Percentiles rank a stretch among this genome's conserved stretches.
Evolutionary conservation across 225 moss, liverwort and hornwort genomes (phyloP).

Genomic region (Climacium dendroides): DNA sequence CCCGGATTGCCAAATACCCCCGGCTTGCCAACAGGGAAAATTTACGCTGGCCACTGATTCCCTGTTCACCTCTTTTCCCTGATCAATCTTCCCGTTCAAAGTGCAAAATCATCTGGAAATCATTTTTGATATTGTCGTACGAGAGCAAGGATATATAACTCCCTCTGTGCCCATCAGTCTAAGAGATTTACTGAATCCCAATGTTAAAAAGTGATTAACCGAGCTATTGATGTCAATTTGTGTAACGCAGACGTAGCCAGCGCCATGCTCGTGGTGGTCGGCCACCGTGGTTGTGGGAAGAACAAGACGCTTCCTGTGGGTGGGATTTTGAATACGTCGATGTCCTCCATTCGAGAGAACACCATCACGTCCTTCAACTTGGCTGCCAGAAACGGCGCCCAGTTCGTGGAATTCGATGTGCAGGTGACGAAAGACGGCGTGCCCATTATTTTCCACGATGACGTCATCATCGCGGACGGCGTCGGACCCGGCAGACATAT

Average conservation of each 20-base stretch:
- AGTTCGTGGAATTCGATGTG: constrained; percentile 82
- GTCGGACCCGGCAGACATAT: constrained; percentile 14
- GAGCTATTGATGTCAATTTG: neutral
- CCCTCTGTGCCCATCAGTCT: neutral
- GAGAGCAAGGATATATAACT: neutral
- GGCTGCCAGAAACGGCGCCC: constrained; percentile 67
- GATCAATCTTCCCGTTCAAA: neutral
- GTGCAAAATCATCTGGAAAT: neutral
- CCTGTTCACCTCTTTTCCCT: too few relatives aligned
- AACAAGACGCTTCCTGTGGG: constrained; percentile 34
- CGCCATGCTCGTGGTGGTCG: constrained; percentile 40
- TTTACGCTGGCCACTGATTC: neutral
- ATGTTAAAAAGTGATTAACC: neutral
- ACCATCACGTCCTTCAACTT: constrained; percentile 77
- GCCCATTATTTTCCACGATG: constrained; percentile 78
- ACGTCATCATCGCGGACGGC: constrained; percentile 36
- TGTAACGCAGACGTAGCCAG: neutral
- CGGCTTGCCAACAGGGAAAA: neutral
- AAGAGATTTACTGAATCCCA: neutral
- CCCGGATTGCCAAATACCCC: neutral
- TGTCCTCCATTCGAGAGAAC: constrained; percentile 62
- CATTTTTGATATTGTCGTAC: too few relatives aligned
- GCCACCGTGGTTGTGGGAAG: constrained; percentile 73
- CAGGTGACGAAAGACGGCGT: constrained; percentile 83
- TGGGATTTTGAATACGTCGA: constrained; percentile 11